phyloP scores from a whole-genome alignment of 192 early-diverging fungal species.

The Spizellomyces sp. region DNA sequence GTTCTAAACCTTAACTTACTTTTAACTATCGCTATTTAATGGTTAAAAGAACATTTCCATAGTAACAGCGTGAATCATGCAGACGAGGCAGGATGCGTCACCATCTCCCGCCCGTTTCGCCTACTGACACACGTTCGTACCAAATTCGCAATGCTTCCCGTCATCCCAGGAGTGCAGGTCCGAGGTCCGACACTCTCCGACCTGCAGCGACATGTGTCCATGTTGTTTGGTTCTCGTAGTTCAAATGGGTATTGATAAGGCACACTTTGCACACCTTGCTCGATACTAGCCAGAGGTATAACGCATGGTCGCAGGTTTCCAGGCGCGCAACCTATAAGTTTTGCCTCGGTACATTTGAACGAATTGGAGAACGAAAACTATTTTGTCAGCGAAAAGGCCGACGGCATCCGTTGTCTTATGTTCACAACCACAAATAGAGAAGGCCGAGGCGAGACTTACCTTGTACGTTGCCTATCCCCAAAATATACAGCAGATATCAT shows the following conservation, averaged over 20 bases:
- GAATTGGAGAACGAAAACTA: conserved; percentile 56
- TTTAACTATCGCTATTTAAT: no score
- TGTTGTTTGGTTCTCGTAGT: neutral
- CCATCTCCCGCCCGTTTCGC: neutral
- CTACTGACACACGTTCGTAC: neutral
- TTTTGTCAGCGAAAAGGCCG: conserved; percentile 64
- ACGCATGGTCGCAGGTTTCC: conserved; percentile 40
- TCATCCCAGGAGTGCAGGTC: conserved; percentile 29
- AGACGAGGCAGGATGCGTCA: no score
- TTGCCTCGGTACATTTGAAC: conserved; percentile 43
- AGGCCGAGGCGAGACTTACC: conserved; percentile 33
- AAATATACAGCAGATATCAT: neutral
- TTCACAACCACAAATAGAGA: conserved; percentile 30
- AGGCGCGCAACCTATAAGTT: conserved; percentile 60
- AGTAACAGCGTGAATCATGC: no score
- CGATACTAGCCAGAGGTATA: neutral
- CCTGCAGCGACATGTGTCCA: conserved; percentile 12
- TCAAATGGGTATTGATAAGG: neutral
- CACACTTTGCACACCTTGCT: neutral
- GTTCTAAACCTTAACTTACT: no score
- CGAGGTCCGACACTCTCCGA: conserved; percentile 16
- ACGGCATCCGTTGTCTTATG: conserved; percentile 58
- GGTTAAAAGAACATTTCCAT: no score
- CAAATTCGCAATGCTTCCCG: conserved; percentile 30
- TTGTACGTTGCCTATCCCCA: conserved; percentile 21